Base-by-base conservation (phyloP, 306 rosid species). In the Oxytropis ochrocephala region DNA sequence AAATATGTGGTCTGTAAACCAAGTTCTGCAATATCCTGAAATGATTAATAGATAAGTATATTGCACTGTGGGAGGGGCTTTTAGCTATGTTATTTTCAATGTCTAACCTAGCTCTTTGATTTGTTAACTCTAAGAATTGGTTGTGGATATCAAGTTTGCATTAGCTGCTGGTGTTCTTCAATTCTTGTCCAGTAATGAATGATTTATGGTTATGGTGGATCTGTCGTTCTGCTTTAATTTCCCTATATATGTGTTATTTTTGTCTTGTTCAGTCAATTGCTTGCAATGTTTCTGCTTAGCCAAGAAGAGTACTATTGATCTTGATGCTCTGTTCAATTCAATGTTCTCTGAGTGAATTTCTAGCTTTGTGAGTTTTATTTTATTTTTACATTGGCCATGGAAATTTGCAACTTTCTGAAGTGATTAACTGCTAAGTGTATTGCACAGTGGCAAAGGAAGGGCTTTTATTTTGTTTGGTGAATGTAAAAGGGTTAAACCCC, bases 261-360 rank as follows among this genome's bases (percentile, higher is more conserved):
- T 64, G 38, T 66, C 29, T 24, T 76, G 69, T 46, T 53, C 21
- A 67, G n/a, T 51, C 4, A 21, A 49, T 71, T 75, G 46, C 47
- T 57, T 75, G 36, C 7, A 11, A 29, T 30, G 46, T 19, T 47
- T 5, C 38, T 14, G 11, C 19, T 4, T 32, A 10, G 47, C 13
- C 32, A 38, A 47, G 19, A 21, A 29, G 21, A 24, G 13, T 47
- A 39, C 51, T 38, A 16, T 42, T 12, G 27, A n/a, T 35, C 33
- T 39, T 0, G 9, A 6, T 57, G 44, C 36, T 18, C 9, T 8
- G 29, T 59, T 67, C 33, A 41, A 52, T 64, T 65, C 41, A 36
- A 70, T 24, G 29, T 48, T 32, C 4, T 4, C 29, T 59, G 8
- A 38, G 1, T 21, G 2, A 21, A 2, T 21, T 21, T 21, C 27